phyloP scores from a whole-genome alignment of 192 early-diverging fungal genomes.

The Gonapodya prolifera region DNA sequence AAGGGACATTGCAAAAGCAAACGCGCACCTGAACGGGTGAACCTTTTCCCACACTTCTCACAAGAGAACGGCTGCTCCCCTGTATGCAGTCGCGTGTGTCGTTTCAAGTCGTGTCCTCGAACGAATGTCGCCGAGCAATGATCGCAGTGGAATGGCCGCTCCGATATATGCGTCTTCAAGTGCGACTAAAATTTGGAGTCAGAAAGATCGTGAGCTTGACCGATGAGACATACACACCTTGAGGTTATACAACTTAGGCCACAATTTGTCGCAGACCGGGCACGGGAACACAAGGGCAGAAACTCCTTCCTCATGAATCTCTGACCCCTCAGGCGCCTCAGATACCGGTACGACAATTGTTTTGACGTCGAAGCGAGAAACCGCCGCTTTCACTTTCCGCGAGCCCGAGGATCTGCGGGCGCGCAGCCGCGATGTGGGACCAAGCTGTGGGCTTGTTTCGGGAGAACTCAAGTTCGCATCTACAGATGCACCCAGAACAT shows the following conservation, averaged over 20 bases:
- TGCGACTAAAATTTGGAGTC: slow-evolving; percentile 30
- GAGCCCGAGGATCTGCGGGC: background rate
- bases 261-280: background rate
- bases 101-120: slow-evolving; percentile 35
- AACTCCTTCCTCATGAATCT: background rate
- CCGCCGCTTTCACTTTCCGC: background rate
- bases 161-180: slow-evolving; percentile 25
- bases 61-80: slow-evolving; percentile 34
- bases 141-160: slow-evolving; percentile 27
- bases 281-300: background rate
- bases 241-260: background rate
- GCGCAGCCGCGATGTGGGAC: background rate
- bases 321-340: background rate
- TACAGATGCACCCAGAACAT: background rate
- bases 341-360: background rate
- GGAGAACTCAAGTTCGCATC: background rate
- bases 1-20: too few relatives aligned
- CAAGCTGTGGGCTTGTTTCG: background rate
- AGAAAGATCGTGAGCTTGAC: slow-evolving; percentile 6
- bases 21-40: slow-evolving; percentile 18
- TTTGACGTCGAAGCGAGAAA: background rate
- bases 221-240: background rate
- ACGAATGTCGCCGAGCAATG: slow-evolving; percentile 30
- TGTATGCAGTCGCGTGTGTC: slow-evolving; percentile 34
- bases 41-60: slow-evolving; percentile 29